These are phyloP conservation scores for Lagenidium giganteum DNA, from an alignment of 352 stramenopile species.

Conservation along the genomic window DNA sequence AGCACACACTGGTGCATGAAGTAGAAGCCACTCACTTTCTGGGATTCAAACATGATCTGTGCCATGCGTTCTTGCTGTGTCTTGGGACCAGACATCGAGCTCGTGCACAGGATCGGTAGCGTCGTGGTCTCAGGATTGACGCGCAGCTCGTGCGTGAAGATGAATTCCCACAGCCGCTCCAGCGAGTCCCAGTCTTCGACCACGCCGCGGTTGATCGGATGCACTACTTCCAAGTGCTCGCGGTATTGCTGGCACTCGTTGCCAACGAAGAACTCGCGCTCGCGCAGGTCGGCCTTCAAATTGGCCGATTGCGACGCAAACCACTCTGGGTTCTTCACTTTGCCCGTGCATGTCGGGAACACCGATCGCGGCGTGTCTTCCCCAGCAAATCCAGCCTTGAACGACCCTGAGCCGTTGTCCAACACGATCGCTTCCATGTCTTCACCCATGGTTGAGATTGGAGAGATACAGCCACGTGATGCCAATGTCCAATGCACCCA, in stretches of 20 bases:
- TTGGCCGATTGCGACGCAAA: constrained; percentile 54
- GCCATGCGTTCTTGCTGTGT: constrained; percentile 76
- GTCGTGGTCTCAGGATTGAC: constrained; percentile 71
- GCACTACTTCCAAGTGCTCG: constrained; percentile 58
- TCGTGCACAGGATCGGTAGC: constrained; percentile 67
- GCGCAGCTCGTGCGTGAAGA: constrained; percentile 73
- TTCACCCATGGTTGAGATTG: too few species aligned
- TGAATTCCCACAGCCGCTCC: constrained; percentile 82
- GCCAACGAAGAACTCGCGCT: constrained; percentile 69
- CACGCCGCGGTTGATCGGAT: constrained; percentile 74
- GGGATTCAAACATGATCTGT: constrained; percentile 84
- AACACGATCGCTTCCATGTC: constrained; percentile 78
- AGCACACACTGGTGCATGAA: constrained; percentile 82
- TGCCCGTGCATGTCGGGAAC: constrained; percentile 64
- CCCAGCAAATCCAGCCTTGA: constrained; percentile 82
- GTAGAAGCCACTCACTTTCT: constrained; percentile 80
- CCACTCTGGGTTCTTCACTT: constrained; percentile 79
- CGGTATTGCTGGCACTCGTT: constrained; percentile 58
- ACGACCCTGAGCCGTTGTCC: constrained; percentile 77
- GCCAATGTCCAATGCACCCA: too few species aligned
- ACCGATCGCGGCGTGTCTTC: constrained; percentile 78
- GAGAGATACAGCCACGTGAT: too few species aligned
- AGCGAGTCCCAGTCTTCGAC: constrained; percentile 84
- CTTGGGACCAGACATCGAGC: constrained; percentile 42
- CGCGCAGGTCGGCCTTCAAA: constrained; percentile 60